phyloP scores from a whole-genome alignment of 768 basidiomycete species.

The Tylopilus plumbeoviolaceoides region DNA sequence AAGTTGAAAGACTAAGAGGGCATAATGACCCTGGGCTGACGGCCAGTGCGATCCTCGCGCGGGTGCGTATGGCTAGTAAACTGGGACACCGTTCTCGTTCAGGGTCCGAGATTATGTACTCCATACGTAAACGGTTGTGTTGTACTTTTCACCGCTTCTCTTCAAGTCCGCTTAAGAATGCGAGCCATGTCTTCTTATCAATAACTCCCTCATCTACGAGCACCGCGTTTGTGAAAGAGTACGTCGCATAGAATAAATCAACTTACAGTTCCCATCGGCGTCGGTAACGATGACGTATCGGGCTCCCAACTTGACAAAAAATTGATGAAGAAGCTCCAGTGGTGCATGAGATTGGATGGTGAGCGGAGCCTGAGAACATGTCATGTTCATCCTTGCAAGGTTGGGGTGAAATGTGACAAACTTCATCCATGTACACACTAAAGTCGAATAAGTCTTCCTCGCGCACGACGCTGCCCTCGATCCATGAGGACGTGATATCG shows the following conservation, averaged over 20 bases:
- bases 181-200: constrained; percentile 93
- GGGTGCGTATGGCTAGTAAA: background rate
- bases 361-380: constrained; percentile 66
- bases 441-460: constrained; percentile 68
- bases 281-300: constrained; percentile 86
- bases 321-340: constrained; percentile 87
- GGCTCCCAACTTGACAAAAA: constrained; percentile 92
- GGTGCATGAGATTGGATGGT: constrained; percentile 82
- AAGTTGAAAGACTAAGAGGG: background rate
- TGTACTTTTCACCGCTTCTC: constrained; percentile 37
- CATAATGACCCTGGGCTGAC: background rate
- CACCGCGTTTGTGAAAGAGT: background rate
- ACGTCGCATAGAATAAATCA: constrained; percentile 2
- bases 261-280: constrained; percentile 74
- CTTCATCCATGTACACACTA: constrained; percentile 88
- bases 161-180: constrained; percentile 75
- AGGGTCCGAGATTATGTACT: background rate
- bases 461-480: constrained; percentile 31
- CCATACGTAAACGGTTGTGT: background rate
- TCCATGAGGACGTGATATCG: constrained; percentile 52
- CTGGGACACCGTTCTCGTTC: background rate
- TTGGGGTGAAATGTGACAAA: constrained; percentile 25
- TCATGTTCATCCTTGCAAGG: background rate
- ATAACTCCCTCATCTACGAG: constrained; percentile 80
- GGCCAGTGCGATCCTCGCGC: background rate